Base-by-base conservation (phyloP, 345 rosid genomes). In the Rhodomyrtus tomentosa region DNA sequence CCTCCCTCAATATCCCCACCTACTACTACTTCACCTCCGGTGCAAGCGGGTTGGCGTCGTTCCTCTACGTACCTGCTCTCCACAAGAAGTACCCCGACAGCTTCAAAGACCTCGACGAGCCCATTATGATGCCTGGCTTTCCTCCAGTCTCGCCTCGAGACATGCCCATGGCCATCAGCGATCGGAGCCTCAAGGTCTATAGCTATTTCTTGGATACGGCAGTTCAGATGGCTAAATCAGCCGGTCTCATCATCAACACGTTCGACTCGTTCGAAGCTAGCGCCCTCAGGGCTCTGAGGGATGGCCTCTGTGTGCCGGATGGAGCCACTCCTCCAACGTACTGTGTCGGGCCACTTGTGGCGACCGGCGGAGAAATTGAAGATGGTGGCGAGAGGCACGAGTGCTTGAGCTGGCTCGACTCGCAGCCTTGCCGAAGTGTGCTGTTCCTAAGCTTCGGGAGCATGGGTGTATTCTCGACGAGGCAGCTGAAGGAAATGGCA, bases 401-500 rank as follows among this genome's bases (percentile, higher is more conserved):
- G 50, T 88, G 88, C 74, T 20, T 91, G 76, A 59, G 55, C n/a
- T 90, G 92, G 93, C 90, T 91, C 0, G 85, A 88, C 58, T 81
- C 87, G 10, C 90, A 88, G 53, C 88, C 91, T 20, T 58, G 79
- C 55, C 72, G 82, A 55, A 89, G 90, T 82, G 92, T 90, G 18
- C 51, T 91, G 5, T 87, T 88, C 62, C 84, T 89, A 4, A 72
- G 90, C 82, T 91, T 91, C 38, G 93, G 93, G 7, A 89, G 93
- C 83, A 5, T 85, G 87, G 93, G 92, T 9, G 52, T 40, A 20
- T 84, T 91, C 27, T 72, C 84, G 15, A 10, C 84, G 6, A 59
- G 72, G 29, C 95, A 91, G 79, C 45, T 92, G 52, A 85, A 40
- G 83, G 92, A 90, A 80, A 90, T 90, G 24, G 94, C 92, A 11